Conservation (phyloP, 2,329 filamentous ascomycete species). For the Aspergillus awamori region DNA sequence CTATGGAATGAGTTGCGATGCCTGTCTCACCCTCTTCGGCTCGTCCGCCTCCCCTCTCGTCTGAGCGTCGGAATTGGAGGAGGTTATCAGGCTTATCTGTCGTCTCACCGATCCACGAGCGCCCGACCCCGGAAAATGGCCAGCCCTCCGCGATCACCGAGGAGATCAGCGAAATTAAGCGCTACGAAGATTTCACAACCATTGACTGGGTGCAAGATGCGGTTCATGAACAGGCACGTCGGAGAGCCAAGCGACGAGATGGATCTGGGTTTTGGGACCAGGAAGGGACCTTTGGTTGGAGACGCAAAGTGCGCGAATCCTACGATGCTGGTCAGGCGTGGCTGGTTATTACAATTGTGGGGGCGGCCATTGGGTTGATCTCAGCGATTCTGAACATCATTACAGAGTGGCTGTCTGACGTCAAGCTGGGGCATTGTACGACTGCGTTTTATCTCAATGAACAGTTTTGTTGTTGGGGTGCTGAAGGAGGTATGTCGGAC, state of each 20-base stretch:
- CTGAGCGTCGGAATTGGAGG: conserved; percentile 38
- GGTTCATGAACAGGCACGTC: conserved; percentile 80
- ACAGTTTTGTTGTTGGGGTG: conserved; percentile 96
- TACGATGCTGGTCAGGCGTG: conserved; percentile 97
- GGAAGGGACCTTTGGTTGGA: conserved; percentile 72
- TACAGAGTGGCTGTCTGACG: conserved; percentile 94
- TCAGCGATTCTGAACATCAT: conserved; percentile 92
- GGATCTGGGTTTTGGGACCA: conserved; percentile 72
- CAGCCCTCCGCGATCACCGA: conserved; percentile 76
- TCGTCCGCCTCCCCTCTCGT: conserved; percentile 33
- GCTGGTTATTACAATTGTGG: conserved; percentile 93
- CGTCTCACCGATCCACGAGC: conserved; percentile 57
- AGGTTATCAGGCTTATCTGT: conserved; percentile 58
- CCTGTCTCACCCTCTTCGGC: conserved; percentile 36
- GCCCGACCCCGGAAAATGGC: conserved; percentile 58
- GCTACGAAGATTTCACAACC: conserved; percentile 98
- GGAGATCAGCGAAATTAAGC: conserved; percentile 96
- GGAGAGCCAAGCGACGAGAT: conserved; percentile 73
- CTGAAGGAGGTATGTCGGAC: conserved; percentile 69
- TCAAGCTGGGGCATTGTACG: conserved; percentile 93
- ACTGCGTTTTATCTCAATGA: conserved; percentile 97
- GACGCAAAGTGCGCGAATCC: conserved; percentile 76
- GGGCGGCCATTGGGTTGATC: conserved; percentile 88
- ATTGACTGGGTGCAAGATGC: conserved; percentile 98
- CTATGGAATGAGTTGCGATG: conserved; percentile 47